phyloP scores from a whole-genome alignment of 225 moss, liverwort and hornwort genomes.

The Takakia lepidozioides region DNA sequence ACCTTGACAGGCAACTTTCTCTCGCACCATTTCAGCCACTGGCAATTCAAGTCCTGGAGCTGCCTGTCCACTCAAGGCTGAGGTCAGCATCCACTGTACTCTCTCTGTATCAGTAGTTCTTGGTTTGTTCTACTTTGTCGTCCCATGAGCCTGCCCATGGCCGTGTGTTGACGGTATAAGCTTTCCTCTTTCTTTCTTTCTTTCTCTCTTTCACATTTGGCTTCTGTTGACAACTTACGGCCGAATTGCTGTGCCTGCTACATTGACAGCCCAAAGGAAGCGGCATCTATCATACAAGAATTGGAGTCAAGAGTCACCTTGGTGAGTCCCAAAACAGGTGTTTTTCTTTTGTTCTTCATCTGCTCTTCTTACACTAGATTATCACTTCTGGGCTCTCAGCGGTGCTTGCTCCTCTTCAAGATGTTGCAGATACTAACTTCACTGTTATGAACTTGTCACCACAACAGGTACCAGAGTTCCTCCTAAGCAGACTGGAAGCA shows the following conservation, averaged over 20 bases:
- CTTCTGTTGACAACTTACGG: too few relatives aligned
- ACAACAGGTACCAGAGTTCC: conserved; percentile 52
- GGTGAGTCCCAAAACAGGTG: conserved; percentile 26
- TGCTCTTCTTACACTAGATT: too few relatives aligned
- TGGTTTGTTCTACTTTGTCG: too few relatives aligned
- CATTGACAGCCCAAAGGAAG: conserved; percentile 54
- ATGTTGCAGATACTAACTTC: too few relatives aligned
- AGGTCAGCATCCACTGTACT: conserved; percentile 21
- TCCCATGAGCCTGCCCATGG: too few relatives aligned
- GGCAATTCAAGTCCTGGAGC: conserved; percentile 65
- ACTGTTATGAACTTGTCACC: background rate
- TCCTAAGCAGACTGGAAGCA: conserved; percentile 18
- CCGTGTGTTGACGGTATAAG: too few relatives aligned
- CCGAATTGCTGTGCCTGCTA: background rate
- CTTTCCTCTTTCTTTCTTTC: too few relatives aligned
- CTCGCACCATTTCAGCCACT: conserved; percentile 73
- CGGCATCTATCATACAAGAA: conserved; percentile 43
- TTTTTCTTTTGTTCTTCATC: too few relatives aligned
- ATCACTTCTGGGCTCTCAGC: too few relatives aligned
- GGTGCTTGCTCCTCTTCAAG: too few relatives aligned
- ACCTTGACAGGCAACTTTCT: conserved; percentile 36
- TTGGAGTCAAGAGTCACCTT: conserved; percentile 52
- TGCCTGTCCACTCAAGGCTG: conserved; percentile 43
- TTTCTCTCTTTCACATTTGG: background rate
- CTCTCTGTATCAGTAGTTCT: too few relatives aligned